Evolutionary conservation across 345 rosid species (phyloP), one percentile per base, ranked within the genome.

Genomic region (Sonneratia caseolaris): DNA sequence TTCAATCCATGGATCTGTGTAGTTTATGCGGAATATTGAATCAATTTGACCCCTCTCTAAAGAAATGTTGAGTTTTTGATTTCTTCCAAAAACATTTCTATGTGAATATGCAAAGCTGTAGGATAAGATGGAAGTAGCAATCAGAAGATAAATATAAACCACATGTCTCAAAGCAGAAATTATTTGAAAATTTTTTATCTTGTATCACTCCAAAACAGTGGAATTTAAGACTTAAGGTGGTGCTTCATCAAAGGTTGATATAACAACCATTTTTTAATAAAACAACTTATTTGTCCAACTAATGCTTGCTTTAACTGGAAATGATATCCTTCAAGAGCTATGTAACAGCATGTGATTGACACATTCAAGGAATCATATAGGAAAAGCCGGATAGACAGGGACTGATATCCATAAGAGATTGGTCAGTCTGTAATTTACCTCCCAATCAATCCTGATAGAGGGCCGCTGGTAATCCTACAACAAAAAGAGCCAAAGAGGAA

Each of bases 1-100:
- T 84, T 90, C 91, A 81, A 95, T 95, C 99, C 99, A 95, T 49
- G 99, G 99, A 81, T 92, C 99, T 21, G 92, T 92, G 84, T 92
- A 95, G 80, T 95, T 95, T 74, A 89, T 67, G 40, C 97, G 92
- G 76, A 88, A 92, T 79, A 92, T 87, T 10, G 99, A 95, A 80
- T 95, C 97, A 76, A 90, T 86, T 81, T 95, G 99, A 74, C 97
- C 96, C 78, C 93, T 86, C 83, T 92, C 97, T 68, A 89, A 78
- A 66, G 99, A 92, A 67, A 92, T 82, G 72, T 95, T 92, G 71
- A 95, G 84, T 78, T 95, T 95, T 73, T 90, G 99, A 82, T 90
- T 95, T 84, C 88, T 85, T 78, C 97, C 99, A 72, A 95, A 86
- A 69, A 92, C 86, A 81, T 95, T 95, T 76, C 93, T 85, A 80